Conservation (phyloP, 179 eudicot species). For the Pouteria campechiana region DNA sequence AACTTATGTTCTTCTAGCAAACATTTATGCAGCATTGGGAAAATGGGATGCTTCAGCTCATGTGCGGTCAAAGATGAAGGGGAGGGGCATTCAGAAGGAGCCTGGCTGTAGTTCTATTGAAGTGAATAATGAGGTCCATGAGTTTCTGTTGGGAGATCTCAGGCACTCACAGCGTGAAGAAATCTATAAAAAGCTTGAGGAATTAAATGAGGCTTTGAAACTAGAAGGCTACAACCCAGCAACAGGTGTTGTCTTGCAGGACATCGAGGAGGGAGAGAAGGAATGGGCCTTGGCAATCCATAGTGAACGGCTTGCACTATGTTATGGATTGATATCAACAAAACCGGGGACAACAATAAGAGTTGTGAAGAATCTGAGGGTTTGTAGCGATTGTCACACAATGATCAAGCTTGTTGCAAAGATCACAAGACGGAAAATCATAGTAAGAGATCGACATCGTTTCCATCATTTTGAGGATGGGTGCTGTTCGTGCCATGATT, state of each 20-base stretch:
- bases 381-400: slow-evolving; percentile 4
- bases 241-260: slow-evolving; percentile 1
- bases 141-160: neutral
- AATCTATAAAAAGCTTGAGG: slow-evolving; percentile 2
- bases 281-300: slow-evolving; percentile 1
- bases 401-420: slow-evolving; percentile 4
- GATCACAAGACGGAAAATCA: neutral
- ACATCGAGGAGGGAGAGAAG: slow-evolving; percentile 1
- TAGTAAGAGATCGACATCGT: slow-evolving; percentile 3
- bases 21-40: neutral
- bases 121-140: slow-evolving; percentile 5
- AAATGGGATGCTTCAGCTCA: slow-evolving; percentile 2
- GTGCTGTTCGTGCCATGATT: slow-evolving; percentile 1
- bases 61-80: neutral
- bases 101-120: slow-evolving; percentile 9
- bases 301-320: slow-evolving; percentile 2
- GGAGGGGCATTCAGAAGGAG: neutral
- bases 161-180: neutral
- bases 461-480: slow-evolving; percentile 7
- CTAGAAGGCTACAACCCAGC: slow-evolving; percentile 2
- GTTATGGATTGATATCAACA: slow-evolving; percentile 3
- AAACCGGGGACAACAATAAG: slow-evolving; percentile 1
- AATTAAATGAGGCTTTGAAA: neutral
- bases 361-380: slow-evolving; percentile 7
- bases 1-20: neutral